Evolutionary conservation across 1,284 basidiomycete species (phyloP).

Genomic region (Xanthoconium separans): DNA sequence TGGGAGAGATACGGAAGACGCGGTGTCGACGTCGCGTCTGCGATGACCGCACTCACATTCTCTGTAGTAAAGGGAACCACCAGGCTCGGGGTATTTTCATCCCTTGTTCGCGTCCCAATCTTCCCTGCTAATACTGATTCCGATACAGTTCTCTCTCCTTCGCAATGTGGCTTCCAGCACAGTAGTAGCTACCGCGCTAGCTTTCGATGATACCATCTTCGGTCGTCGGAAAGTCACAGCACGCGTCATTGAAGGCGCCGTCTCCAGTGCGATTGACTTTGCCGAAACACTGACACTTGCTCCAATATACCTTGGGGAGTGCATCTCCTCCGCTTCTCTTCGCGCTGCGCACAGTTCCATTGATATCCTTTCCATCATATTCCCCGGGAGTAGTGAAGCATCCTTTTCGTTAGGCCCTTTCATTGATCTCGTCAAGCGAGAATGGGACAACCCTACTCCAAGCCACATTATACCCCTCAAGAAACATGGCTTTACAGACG

Average conservation of each 20-base stretch:
- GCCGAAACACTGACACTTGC: conserved; percentile 70
- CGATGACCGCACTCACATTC: conserved; percentile 61
- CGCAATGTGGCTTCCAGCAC: conserved; percentile 58
- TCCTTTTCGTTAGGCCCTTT: conserved; percentile 79
- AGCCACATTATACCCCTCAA: conserved; percentile 56
- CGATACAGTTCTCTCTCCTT: conserved; percentile 62
- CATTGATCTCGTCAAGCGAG: conserved; percentile 65
- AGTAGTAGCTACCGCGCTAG: conserved; percentile 53
- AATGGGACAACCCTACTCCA: conserved; percentile 61
- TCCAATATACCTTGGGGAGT: conserved; percentile 71
- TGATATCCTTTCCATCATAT: conserved; percentile 66
- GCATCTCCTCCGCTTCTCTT: conserved; percentile 72
- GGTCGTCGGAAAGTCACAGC: conserved; percentile 58
- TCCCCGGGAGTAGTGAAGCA: conserved; percentile 73
- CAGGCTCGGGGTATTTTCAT: conserved; percentile 56
- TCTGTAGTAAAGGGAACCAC: conserved; percentile 66
- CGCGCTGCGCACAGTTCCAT: conserved; percentile 71
- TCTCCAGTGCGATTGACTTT: conserved; percentile 60
- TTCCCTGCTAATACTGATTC: conserved; percentile 1
- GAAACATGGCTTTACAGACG: conserved; percentile 60
- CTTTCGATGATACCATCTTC: conserved; percentile 63
- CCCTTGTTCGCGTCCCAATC: background rate
- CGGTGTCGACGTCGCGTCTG: conserved; percentile 62
- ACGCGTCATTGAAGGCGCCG: conserved; percentile 53
- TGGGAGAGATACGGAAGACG: conserved; percentile 65